Conservation (phyloP, 176 grass and related monocot genomes). For the Musa troglodytarum region DNA sequence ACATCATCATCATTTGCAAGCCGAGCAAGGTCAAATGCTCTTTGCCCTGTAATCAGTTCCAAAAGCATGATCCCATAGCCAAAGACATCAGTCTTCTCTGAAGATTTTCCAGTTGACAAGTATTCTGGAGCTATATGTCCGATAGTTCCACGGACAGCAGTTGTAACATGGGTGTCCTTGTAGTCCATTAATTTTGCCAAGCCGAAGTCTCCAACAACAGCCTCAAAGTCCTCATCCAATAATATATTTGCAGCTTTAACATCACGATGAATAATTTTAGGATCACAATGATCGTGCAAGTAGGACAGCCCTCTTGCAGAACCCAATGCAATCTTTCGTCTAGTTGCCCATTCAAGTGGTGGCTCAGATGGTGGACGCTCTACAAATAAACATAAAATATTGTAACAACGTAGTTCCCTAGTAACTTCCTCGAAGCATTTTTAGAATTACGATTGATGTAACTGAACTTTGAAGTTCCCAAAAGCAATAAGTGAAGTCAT, state of each 20-base stretch:
- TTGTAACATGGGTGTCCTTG: conserved; percentile 10
- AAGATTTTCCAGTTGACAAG: conserved; percentile 10
- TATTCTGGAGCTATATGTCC: conserved; percentile 12
- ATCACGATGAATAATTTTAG: conserved; percentile 14
- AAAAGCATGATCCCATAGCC: conserved; percentile 14
- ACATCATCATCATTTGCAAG: conserved; percentile 18
- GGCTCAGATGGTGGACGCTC: conserved; percentile 9
- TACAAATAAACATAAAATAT: background rate
- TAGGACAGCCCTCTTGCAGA: conserved; percentile 12
- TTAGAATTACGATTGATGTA: background rate
- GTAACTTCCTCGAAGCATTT: background rate
- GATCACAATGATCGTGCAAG: conserved; percentile 12
- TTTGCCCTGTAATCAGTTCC: conserved; percentile 13
- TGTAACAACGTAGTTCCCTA: background rate
- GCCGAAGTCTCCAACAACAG: conserved; percentile 9
- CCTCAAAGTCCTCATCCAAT: conserved; percentile 9
- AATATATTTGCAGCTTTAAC: conserved; percentile 15
- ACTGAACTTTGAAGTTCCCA: background rate
- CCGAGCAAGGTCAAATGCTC: conserved; percentile 10
- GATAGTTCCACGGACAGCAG: conserved; percentile 10
- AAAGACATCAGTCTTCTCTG: conserved; percentile 15
- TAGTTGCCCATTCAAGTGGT: conserved; percentile 5
- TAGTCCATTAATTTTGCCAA: conserved; percentile 13
- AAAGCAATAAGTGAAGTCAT: background rate
- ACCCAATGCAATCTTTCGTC: conserved; percentile 8